Base-by-base conservation (phyloP, 768 basidiomycete species). In the Termitomyces sp. region DNA sequence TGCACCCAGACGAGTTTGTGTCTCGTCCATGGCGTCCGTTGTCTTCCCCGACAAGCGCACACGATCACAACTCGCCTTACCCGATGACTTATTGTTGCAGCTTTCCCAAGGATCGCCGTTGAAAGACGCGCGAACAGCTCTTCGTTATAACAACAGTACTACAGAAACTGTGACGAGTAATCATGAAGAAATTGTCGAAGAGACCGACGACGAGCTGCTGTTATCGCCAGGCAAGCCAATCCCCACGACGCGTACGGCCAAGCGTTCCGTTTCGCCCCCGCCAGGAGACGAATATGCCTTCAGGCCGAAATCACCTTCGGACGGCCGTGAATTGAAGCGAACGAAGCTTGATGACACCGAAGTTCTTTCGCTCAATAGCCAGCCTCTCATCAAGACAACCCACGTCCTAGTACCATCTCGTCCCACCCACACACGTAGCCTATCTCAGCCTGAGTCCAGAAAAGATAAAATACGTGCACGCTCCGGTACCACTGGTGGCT, bases 51-150 rank as follows among this genome's bases (percentile, higher is more conserved):
- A 73, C 57, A 76, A 73, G 70, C 75, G 75, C 64, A 85, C 83
- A 18, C 78, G 85, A 67, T 87, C 84, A 50, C 84, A 84, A 67
- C 72, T 81, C 63, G 73, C 75, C 33, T 69, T 83, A 32, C 74
- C 81, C 32, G 78, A 85, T 69, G 69, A 74, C 24, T 71, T 82
- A n/a, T 71, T 84, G 24, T 74, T 72, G 22, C 61, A 63, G 45
- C 67, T 84, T 51, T 73, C 82, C 35, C 75, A 77, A 38, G 71
- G 74, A 33, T 85, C 84, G 22, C 84, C 84, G 2, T 74, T 85
- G 73, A 85, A 86, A 69, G 74, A 77, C 67, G 84, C 84, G 54
- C 76, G 78, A 53, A 77, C 66, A 56, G 70, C 77, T 13, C 65
- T 73, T 51, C 72, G 71, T 61, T 64, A 63, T 38, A 57, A 55